Percentiles rank a stretch among this genome's conserved stretches.
Evolutionary conservation across 805 yeast genomes (phyloP).

Genomic region (Ogataea chonburiensis): DNA sequence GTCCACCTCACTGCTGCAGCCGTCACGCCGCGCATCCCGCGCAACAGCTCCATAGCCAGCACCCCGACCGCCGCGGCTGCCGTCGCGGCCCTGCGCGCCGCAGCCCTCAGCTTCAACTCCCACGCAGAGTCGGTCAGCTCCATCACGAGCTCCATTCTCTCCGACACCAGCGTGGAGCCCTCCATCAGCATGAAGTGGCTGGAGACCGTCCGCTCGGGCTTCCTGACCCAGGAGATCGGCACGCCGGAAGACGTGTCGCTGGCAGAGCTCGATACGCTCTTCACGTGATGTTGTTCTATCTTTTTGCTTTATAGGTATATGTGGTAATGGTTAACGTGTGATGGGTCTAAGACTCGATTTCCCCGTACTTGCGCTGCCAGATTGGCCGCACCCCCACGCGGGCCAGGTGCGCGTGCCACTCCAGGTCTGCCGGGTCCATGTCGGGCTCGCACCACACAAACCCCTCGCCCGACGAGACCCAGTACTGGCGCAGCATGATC

Average conservation of each 20-base stretch:
- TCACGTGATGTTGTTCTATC: slow-evolving; percentile 27
- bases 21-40: slow-evolving; percentile 78
- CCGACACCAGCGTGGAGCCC: slow-evolving; percentile 36
- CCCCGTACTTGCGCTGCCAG: slow-evolving; percentile 27
- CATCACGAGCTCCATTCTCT: slow-evolving; percentile 34
- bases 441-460: slow-evolving; percentile 91
- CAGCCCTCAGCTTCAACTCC: slow-evolving; percentile 29
- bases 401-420: slow-evolving; percentile 35
- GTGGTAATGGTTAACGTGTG: slow-evolving; percentile 15
- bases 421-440: slow-evolving; percentile 77
- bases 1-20: slow-evolving; percentile 69
- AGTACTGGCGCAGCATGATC: slow-evolving; percentile 70
- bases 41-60: slow-evolving; percentile 49
- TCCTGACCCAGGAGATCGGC: slow-evolving; percentile 72
- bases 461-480: slow-evolving; percentile 85
- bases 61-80: slow-evolving; percentile 69
- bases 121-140: slow-evolving; percentile 39
- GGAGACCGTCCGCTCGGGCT: slow-evolving; percentile 72
- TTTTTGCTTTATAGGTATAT: slow-evolving; percentile 13
- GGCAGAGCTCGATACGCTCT: slow-evolving; percentile 61
- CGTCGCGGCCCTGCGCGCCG: slow-evolving; percentile 65
- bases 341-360: slow-evolving; percentile 6
- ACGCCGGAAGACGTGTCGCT: slow-evolving; percentile 76
- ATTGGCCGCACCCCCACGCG: slow-evolving; percentile 31
- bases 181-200: slow-evolving; percentile 61